phyloP scores from a whole-genome alignment of 208 protist genomes.

The Entamoeba histolytica region DNA sequence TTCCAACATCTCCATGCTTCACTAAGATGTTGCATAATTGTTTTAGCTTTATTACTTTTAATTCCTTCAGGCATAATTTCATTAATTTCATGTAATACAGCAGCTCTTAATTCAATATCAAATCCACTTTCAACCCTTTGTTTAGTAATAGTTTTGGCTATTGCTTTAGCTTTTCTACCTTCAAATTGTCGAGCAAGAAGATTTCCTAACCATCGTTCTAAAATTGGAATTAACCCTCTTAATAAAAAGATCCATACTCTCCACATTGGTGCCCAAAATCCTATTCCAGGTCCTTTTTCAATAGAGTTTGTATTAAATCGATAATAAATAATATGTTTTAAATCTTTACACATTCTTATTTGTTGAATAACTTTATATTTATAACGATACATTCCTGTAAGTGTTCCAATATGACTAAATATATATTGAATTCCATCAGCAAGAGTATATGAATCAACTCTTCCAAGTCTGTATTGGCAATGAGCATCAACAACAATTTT shows the following conservation, averaged over 20 bases:
- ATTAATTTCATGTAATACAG: slow-evolving; percentile 93
- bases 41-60: not conserved
- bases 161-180: slow-evolving; percentile 75
- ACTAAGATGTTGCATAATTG: slow-evolving; percentile 88
- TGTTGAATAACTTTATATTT: slow-evolving; percentile 98
- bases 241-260: slow-evolving; percentile 99
- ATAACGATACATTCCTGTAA: slow-evolving; percentile 73
- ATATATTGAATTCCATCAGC: slow-evolving; percentile 97
- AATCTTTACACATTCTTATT: slow-evolving; percentile 89
- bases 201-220: slow-evolving; percentile 97
- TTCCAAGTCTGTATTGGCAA: slow-evolving; percentile 94
- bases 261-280: slow-evolving; percentile 97
- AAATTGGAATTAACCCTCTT: slow-evolving; percentile 90
- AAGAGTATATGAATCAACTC: slow-evolving; percentile 90
- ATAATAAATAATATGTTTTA: slow-evolving; percentile 99
- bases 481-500: slow-evolving; percentile 96
- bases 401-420: slow-evolving; percentile 90
- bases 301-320: slow-evolving; percentile 89
- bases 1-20: slow-evolving; percentile 94
- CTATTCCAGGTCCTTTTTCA: slow-evolving; percentile 81
- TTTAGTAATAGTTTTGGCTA: slow-evolving; percentile 95
- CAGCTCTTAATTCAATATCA: slow-evolving; percentile 93
- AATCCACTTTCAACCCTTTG: slow-evolving; percentile 98
- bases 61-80: slow-evolving; percentile 94
- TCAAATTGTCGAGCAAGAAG: slow-evolving; percentile 94